Conservation (phyloP, 306 rosid species). For the Erythrophleum fordii region DNA sequence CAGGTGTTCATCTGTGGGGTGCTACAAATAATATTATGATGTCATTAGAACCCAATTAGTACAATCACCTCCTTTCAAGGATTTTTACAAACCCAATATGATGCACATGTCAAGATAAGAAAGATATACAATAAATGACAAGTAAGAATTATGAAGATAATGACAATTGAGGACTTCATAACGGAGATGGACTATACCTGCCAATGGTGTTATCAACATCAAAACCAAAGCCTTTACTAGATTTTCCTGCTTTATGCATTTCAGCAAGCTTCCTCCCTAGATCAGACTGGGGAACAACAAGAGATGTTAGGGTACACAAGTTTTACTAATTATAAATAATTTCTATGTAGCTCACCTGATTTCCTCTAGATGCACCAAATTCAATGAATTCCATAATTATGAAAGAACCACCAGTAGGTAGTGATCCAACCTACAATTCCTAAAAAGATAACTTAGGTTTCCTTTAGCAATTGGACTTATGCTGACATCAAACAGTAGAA, state of each 20-base stretch:
- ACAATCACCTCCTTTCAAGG: conserved; percentile 9
- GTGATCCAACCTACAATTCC: conserved; percentile 76
- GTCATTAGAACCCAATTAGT: conserved; percentile 23
- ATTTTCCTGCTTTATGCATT: conserved; percentile 92
- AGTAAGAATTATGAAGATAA: background rate
- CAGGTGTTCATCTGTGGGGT: conserved; percentile 93
- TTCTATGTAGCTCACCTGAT: conserved; percentile 67
- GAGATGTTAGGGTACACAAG: conserved; percentile 19
- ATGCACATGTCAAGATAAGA: conserved; percentile 2
- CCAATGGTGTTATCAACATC: conserved; percentile 89
- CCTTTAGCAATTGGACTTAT: conserved; percentile 7
- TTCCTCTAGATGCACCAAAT: conserved; percentile 77
- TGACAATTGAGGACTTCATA: background rate
- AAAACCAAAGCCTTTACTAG: conserved; percentile 84
- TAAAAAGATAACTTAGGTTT: conserved; percentile 39
- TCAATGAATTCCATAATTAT: conserved; percentile 91
- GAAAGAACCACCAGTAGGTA: conserved; percentile 89
- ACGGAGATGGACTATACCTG: conserved; percentile 51
- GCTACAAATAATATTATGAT: conserved; percentile 49
- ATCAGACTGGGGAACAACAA: conserved; percentile 62
- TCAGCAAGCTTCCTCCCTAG: conserved; percentile 91
- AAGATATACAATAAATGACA: conserved; percentile 1
- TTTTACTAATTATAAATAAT: conserved; percentile 21
- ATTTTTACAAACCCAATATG: conserved; percentile 6
- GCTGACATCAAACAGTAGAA: background rate